Evolutionary conservation across 2,329 filamentous ascomycete species (phyloP).

Genomic region (Aspergillus hortae): DNA sequence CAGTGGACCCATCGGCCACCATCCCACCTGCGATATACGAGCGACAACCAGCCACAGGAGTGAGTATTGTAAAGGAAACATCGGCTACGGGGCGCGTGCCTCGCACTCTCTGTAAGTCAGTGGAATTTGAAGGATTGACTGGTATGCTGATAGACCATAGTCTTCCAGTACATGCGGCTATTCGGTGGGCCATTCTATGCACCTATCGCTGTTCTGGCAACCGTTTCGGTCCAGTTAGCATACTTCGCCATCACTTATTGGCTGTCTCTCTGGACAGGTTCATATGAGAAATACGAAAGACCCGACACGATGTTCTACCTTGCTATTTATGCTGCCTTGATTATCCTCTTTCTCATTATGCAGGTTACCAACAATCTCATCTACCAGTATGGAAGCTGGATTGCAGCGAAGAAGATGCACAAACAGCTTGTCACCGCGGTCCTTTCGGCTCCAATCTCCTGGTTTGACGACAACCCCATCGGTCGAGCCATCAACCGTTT

Average conservation of each 20-base stretch:
- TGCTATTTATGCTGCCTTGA: slow-evolving; percentile 50
- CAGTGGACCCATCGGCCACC: slow-evolving; percentile 6
- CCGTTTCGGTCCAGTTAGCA: slow-evolving; percentile 20
- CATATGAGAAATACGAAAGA: slow-evolving; percentile 16
- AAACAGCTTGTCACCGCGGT: slow-evolving; percentile 51
- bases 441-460: slow-evolving; percentile 53
- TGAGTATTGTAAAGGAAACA: slow-evolving; percentile 18
- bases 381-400: slow-evolving; percentile 56
- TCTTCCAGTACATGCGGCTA: slow-evolving; percentile 23
- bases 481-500: slow-evolving; percentile 48
- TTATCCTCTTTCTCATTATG: slow-evolving; percentile 30
- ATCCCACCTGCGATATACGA: slow-evolving; percentile 2
- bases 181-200: slow-evolving; percentile 24
- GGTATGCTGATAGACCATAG: slow-evolving; percentile 3
- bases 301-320: slow-evolving; percentile 45
- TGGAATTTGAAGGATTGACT: not conserved
- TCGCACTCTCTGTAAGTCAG: slow-evolving; percentile 20
- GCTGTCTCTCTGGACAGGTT: slow-evolving; percentile 27
- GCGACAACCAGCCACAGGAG: slow-evolving; percentile 6
- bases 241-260: slow-evolving; percentile 28
- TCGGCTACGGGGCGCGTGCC: slow-evolving; percentile 21
- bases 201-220: slow-evolving; percentile 15
- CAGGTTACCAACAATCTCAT: slow-evolving; percentile 27
- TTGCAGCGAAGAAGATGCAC: slow-evolving; percentile 54
- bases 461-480: slow-evolving; percentile 55